Evolutionary conservation across 2,329 filamentous ascomycete genomes (phyloP).

Genomic region (Elsinoe batatas): DNA sequence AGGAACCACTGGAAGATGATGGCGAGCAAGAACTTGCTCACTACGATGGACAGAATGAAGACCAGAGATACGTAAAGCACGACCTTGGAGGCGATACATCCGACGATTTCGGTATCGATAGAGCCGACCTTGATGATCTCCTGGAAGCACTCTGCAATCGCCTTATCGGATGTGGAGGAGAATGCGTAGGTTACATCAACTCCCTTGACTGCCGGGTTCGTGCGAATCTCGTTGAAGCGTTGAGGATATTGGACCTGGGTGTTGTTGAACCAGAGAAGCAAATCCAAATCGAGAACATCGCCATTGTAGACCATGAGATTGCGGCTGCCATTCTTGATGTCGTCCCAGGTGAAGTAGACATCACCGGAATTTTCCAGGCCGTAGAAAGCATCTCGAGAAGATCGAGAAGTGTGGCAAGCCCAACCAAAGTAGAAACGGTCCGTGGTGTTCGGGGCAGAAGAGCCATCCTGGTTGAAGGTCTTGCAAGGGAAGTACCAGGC

Average conservation of each 20-base stretch:
- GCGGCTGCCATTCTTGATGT: constrained; percentile 76
- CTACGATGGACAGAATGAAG: constrained; percentile 84
- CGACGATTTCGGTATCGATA: constrained; percentile 90
- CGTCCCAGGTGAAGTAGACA: constrained; percentile 93
- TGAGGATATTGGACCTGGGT: constrained; percentile 65
- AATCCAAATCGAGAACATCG: constrained; percentile 79
- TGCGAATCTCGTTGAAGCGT: constrained; percentile 69
- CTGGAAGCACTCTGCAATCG: constrained; percentile 74
- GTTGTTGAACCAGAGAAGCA: constrained; percentile 83
- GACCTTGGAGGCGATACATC: constrained; percentile 94
- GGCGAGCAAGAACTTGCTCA: constrained; percentile 78
- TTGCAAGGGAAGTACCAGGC: constrained; percentile 97
- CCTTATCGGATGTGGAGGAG: constrained; percentile 67
- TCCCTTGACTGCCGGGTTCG: constrained; percentile 62
- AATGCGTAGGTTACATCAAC: constrained; percentile 84
- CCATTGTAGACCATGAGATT: constrained; percentile 94
- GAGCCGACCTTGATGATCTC: constrained; percentile 94
- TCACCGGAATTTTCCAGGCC: constrained; percentile 61
- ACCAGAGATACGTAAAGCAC: constrained; percentile 88
- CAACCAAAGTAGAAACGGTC: constrained; percentile 73
- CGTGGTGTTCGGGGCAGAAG: constrained; percentile 63
- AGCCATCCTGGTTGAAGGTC: constrained; percentile 88
- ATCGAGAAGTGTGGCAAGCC: constrained; percentile 69
- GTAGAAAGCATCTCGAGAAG: constrained; percentile 67
- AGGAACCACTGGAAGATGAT: constrained; percentile 95